phyloP scores from a whole-genome alignment of 2,329 filamentous ascomycete species.

The Penicillium sp. region DNA sequence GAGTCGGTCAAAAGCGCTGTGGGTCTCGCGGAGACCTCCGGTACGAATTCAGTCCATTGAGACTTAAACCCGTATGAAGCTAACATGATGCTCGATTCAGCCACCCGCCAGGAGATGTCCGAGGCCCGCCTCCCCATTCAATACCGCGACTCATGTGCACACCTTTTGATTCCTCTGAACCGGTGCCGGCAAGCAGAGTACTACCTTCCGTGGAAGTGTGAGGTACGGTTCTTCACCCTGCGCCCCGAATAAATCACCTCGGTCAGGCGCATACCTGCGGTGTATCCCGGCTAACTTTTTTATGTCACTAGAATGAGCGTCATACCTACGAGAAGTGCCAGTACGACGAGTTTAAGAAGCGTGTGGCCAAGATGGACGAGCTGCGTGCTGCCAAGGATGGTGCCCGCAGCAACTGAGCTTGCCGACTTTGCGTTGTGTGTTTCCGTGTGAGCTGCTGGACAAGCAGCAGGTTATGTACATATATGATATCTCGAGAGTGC shows the following conservation, averaged over 20 bases:
- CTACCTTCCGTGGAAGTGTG: constrained; percentile 97
- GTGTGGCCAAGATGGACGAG: constrained; percentile 98
- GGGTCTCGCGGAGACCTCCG: constrained; percentile 43
- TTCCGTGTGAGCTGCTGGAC: constrained; percentile 26
- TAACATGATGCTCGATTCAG: constrained; percentile 20
- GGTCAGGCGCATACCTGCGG: neutral
- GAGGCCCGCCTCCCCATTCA: constrained; percentile 82
- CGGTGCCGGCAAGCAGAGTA: constrained; percentile 88
- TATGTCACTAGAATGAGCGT: constrained; percentile 73
- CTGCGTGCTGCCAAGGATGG: constrained; percentile 81
- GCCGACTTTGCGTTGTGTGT: constrained; percentile 12
- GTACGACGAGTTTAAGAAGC: constrained; percentile 97
- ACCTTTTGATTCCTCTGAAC: constrained; percentile 93
- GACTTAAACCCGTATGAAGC: constrained; percentile 12
- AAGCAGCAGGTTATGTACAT: constrained; percentile 41
- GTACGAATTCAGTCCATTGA: constrained; percentile 36
- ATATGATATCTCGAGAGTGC: constrained; percentile 37
- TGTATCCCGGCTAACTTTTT: constrained; percentile 7
- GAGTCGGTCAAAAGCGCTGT: constrained; percentile 52
- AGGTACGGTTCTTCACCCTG: constrained; percentile 59
- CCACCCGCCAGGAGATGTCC: constrained; percentile 80
- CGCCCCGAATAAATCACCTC: neutral
- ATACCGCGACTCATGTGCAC: constrained; percentile 94
- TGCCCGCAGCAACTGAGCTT: constrained; percentile 73
- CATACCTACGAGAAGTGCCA: constrained; percentile 99